Conservation (phyloP, 2,329 filamentous ascomycete species). For the Exophiala viscosa region DNA sequence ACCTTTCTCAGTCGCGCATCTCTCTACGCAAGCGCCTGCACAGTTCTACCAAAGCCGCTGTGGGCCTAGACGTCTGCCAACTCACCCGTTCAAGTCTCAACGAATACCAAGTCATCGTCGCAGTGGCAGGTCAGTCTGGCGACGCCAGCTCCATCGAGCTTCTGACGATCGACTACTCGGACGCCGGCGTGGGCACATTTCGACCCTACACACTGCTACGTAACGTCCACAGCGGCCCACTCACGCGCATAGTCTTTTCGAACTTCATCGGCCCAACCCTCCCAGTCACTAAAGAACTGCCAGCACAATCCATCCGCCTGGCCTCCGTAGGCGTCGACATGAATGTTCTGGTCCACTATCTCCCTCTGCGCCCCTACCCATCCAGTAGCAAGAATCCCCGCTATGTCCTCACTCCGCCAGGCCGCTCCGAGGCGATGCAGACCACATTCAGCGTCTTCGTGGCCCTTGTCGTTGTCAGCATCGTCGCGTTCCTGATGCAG, state of each 20-base stretch:
- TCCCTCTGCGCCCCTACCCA: conserved; percentile 57
- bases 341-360: conserved; percentile 72
- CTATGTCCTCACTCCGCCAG: conserved; percentile 65
- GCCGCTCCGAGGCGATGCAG: conserved; percentile 51
- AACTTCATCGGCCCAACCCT: conserved; percentile 50
- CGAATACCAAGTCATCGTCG: conserved; percentile 73
- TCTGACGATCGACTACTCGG: conserved; percentile 68
- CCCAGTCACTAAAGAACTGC: conserved; percentile 46
- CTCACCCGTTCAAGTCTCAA: conserved; percentile 58
- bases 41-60: conserved; percentile 66
- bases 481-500: conserved; percentile 62
- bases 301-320: conserved; percentile 65
- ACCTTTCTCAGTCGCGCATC: conserved; percentile 32
- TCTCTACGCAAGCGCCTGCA: conserved; percentile 59
- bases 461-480: conserved; percentile 57
- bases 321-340: conserved; percentile 79
- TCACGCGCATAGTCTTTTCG: conserved; percentile 54
- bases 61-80: conserved; percentile 71
- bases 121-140: conserved; percentile 65
- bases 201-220: conserved; percentile 49
- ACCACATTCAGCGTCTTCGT: conserved; percentile 55
- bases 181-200: conserved; percentile 43
- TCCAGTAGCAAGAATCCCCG: conserved; percentile 55
- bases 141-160: conserved; percentile 70
- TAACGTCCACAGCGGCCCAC: conserved; percentile 55